Conservation (phyloP, 305 asterid genomes). For the Solanum chacoense region DNA sequence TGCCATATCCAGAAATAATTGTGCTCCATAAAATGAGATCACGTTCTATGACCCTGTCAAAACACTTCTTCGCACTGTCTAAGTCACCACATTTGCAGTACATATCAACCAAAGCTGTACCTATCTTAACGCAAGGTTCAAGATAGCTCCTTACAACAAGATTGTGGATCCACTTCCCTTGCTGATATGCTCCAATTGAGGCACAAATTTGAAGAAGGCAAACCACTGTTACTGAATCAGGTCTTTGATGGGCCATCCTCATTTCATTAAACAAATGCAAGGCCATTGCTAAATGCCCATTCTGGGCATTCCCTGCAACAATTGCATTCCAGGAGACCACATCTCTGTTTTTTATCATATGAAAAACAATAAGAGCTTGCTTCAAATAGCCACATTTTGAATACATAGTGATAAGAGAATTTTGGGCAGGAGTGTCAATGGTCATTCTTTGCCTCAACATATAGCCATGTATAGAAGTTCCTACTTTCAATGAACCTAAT, state of each 20-base stretch:
- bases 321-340: constrained; percentile 79
- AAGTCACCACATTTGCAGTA: constrained; percentile 78
- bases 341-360: constrained; percentile 47
- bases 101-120: constrained; percentile 77
- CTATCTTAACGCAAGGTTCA: constrained; percentile 48
- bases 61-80: constrained; percentile 50
- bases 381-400: constrained; percentile 56
- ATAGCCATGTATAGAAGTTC: constrained; percentile 56
- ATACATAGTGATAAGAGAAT: constrained; percentile 64
- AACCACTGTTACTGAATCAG: constrained; percentile 61
- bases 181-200: constrained; percentile 64
- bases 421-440: constrained; percentile 39
- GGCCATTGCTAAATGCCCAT: constrained; percentile 39
- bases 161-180: constrained; percentile 73
- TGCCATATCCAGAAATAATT: constrained; percentile 63
- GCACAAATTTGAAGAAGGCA: constrained; percentile 84
- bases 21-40: constrained; percentile 74
- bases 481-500: constrained; percentile 37
- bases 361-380: constrained; percentile 45
- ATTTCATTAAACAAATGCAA: constrained; percentile 46
- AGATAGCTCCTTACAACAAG: constrained; percentile 44
- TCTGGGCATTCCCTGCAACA: constrained; percentile 56
- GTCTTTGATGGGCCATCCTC: constrained; percentile 37
- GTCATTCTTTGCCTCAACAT: constrained; percentile 40
- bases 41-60: constrained; percentile 41